Conservation (phyloP, 2,329 filamentous ascomycete genomes). For the Ilyonectria mors-panacis region DNA sequence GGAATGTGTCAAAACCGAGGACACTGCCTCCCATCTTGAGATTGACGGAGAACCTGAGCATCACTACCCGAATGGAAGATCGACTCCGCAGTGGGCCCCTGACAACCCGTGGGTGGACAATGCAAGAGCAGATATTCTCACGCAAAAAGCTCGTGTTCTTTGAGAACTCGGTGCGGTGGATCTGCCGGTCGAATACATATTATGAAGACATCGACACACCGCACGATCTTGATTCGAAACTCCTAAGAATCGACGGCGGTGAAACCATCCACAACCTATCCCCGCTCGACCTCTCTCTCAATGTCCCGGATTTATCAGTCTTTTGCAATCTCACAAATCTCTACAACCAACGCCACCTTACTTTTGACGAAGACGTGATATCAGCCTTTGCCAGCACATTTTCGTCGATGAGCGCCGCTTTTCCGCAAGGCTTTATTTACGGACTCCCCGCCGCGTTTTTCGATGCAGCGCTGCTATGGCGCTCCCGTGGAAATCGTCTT, state of each 20-base stretch:
- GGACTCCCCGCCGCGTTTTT: slow-evolving; percentile 21
- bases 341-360: slow-evolving; percentile 14
- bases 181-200: slow-evolving; percentile 14
- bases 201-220: slow-evolving; percentile 21
- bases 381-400: slow-evolving; percentile 20
- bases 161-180: slow-evolving; percentile 15
- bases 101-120: slow-evolving; percentile 25
- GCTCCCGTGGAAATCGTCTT: neutral
- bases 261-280: neutral
- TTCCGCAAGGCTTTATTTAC: slow-evolving; percentile 20
- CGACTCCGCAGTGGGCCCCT: neutral
- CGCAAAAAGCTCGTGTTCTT: slow-evolving; percentile 24
- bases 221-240: neutral
- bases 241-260: neutral
- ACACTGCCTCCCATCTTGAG: neutral
- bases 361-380: slow-evolving; percentile 19
- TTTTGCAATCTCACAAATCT: slow-evolving; percentile 8
- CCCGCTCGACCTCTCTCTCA: slow-evolving; percentile 11
- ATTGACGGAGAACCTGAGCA: neutral
- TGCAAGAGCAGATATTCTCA: slow-evolving; percentile 31
- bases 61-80: neutral
- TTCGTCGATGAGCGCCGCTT: slow-evolving; percentile 12
- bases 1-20: slow-evolving; percentile 15
- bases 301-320: slow-evolving; percentile 13
- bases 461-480: slow-evolving; percentile 17